Percentiles rank a stretch among this genome's conserved stretches.
Conservation (phyloP, 2,329 filamentous ascomycete species). For the Thielaviopsis populi region DNA sequence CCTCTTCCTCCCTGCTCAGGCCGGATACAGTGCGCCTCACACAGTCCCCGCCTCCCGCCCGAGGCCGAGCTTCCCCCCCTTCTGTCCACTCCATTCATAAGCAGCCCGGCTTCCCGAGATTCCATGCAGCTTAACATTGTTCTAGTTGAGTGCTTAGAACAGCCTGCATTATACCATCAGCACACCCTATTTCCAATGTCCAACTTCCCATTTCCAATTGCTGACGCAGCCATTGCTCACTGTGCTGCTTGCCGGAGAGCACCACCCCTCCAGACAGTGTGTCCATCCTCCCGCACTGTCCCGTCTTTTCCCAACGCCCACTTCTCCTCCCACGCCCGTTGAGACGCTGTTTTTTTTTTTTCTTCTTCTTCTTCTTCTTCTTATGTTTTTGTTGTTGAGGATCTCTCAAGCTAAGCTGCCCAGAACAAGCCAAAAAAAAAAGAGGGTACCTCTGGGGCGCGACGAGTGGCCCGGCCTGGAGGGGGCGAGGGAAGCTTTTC, state of each 20-base stretch:
- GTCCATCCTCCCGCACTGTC: background rate
- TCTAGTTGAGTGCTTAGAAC: background rate
- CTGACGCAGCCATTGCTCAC: too few species aligned
- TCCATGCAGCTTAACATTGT: background rate
- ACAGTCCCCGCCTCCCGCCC: background rate
- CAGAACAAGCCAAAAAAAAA: background rate
- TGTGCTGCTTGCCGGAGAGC: too few species aligned
- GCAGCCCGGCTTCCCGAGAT: background rate
- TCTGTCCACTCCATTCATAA: background rate
- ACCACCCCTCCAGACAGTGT: background rate
- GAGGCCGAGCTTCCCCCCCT: background rate
- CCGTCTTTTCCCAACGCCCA: background rate
- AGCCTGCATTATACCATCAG: too few species aligned
- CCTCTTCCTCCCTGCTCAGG: background rate
- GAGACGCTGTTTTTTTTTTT: background rate
- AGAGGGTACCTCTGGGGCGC: background rate
- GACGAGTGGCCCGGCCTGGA: too few species aligned
- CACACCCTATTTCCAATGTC: too few species aligned
- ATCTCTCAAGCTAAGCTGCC: background rate
- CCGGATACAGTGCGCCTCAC: conserved; percentile 1
- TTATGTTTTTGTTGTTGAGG: background rate
- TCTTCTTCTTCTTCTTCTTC: too few species aligned
- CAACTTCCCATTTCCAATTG: too few species aligned
- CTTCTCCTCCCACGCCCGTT: background rate
- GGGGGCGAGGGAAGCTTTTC: too few species aligned